Conservation (phyloP, 2,329 filamentous ascomycete species). For the Chaetomiaceae sp. region DNA sequence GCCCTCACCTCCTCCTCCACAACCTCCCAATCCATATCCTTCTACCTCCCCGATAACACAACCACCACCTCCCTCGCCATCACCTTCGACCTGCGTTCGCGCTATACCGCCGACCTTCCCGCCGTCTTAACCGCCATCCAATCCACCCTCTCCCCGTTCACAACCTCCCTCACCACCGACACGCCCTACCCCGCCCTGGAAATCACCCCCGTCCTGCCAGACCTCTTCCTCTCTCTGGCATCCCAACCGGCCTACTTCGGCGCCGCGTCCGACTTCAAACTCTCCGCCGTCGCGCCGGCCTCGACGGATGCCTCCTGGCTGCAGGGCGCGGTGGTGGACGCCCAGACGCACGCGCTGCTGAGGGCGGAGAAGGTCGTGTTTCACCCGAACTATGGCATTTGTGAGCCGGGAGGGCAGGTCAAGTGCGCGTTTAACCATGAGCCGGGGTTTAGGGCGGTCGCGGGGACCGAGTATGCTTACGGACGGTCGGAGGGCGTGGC, state of each 20-base stretch:
- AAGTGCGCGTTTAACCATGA: constrained; percentile 3
- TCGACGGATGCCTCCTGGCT: constrained; percentile 2
- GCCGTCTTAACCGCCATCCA: neutral
- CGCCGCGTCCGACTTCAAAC: neutral
- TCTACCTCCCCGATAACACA: constrained; percentile 1
- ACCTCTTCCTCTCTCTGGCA: neutral
- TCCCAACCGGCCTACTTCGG: neutral
- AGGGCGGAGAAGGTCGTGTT: neutral
- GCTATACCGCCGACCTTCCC: neutral
- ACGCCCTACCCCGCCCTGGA: constrained; percentile 3
- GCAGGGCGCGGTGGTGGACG: neutral
- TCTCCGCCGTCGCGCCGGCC: neutral
- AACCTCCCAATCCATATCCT: neutral
- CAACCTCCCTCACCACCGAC: constrained; percentile 1
- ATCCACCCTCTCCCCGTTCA: too few species aligned
- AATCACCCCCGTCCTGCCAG: neutral
- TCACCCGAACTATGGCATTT: constrained; percentile 1
- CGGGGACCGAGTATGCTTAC: constrained; percentile 3
- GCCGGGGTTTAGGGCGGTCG: neutral
- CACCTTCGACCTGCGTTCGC: neutral
- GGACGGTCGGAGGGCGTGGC: neutral
- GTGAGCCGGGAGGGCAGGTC: neutral
- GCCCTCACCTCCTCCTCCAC: too few species aligned
- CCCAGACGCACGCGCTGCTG: neutral
- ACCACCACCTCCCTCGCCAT: neutral